Percentiles rank a stretch among this genome's conserved stretches.
Evolutionary conservation across 495 filamentous ascomycete species (phyloP).

Genomic region (Hypoxylon crocopeplum): DNA sequence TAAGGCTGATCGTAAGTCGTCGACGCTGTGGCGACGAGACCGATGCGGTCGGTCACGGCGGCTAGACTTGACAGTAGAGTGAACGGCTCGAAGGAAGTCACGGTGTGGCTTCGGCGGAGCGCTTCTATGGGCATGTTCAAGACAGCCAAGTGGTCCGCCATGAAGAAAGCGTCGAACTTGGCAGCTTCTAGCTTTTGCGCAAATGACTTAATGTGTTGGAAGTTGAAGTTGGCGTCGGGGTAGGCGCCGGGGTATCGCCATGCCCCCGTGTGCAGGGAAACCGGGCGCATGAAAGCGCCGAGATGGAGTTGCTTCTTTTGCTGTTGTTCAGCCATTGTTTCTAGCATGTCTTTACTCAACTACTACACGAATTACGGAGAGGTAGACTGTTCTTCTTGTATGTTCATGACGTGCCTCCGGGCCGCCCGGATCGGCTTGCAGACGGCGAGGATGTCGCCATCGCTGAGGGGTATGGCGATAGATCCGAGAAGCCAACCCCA

Average conservation of each 20-base stretch:
- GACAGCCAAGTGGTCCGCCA: constrained; percentile 66
- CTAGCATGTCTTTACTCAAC: not conserved
- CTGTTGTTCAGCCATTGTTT: constrained; percentile 25
- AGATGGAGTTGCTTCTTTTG: constrained; percentile 55
- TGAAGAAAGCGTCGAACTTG: constrained; percentile 69
- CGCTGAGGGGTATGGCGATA: constrained; percentile 33
- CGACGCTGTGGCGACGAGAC: constrained; percentile 59
- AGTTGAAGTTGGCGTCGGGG: constrained; percentile 66
- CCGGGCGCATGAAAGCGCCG: constrained; percentile 66
- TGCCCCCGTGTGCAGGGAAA: constrained; percentile 63
- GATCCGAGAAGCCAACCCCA: constrained; percentile 24
- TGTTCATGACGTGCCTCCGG: constrained; percentile 6
- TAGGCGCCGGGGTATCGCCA: constrained; percentile 64
- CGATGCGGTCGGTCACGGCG: constrained; percentile 57
- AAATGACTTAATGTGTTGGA: constrained; percentile 59
- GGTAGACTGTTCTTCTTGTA: not conserved
- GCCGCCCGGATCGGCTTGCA: constrained; percentile 23
- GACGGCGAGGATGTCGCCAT: constrained; percentile 33
- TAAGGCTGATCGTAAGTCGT: constrained; percentile 65
- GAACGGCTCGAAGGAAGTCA: constrained; percentile 61
- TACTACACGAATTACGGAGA: no score
- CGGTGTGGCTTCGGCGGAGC: constrained; percentile 63
- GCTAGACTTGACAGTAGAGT: constrained; percentile 59
- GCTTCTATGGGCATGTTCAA: constrained; percentile 65
- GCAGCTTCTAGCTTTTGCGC: constrained; percentile 63